Conservation (phyloP, 2,329 filamentous ascomycete species). For the Exophiala lecanii-corni region DNA sequence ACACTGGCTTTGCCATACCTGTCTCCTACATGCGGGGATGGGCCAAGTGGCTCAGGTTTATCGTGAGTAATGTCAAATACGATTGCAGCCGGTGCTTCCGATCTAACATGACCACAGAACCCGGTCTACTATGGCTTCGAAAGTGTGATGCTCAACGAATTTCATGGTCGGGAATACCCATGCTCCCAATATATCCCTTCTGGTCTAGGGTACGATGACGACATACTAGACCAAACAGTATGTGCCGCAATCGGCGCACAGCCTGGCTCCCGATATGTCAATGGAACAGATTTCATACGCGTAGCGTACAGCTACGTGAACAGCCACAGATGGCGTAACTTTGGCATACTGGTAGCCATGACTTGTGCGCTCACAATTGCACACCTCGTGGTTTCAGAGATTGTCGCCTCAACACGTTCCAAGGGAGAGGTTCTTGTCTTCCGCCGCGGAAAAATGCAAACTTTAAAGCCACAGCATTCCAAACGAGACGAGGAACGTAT, state of each 20-base stretch:
- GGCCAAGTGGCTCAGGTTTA: slow-evolving; percentile 43
- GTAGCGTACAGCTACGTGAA: slow-evolving; percentile 54
- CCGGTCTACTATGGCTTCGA: slow-evolving; percentile 39
- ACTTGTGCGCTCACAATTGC: slow-evolving; percentile 58
- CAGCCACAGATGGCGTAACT: slow-evolving; percentile 61
- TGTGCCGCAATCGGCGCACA: slow-evolving; percentile 49
- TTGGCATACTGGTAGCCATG: slow-evolving; percentile 65
- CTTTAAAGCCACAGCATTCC: background rate
- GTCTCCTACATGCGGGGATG: slow-evolving; percentile 49
- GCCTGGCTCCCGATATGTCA: slow-evolving; percentile 51
- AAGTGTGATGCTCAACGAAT: slow-evolving; percentile 36
- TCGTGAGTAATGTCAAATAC: slow-evolving; percentile 13
- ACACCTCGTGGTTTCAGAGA: slow-evolving; percentile 61
- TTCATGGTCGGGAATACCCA: slow-evolving; percentile 28
- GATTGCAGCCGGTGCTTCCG: background rate
- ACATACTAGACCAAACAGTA: slow-evolving; percentile 62
- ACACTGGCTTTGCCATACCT: slow-evolving; percentile 42
- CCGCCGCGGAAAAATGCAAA: slow-evolving; percentile 30
- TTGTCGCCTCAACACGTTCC: slow-evolving; percentile 59
- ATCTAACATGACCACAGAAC: slow-evolving; percentile 17
- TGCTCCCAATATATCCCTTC: slow-evolving; percentile 35
- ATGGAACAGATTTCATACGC: slow-evolving; percentile 58
- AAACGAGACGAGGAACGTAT: background rate
- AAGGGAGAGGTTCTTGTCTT: slow-evolving; percentile 69
- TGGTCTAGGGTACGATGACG: slow-evolving; percentile 68